These are phyloP conservation scores for Epichloe gansuensis DNA, from an alignment of 2,329 filamentous ascomycete genomes.

Conservation along the genomic window DNA sequence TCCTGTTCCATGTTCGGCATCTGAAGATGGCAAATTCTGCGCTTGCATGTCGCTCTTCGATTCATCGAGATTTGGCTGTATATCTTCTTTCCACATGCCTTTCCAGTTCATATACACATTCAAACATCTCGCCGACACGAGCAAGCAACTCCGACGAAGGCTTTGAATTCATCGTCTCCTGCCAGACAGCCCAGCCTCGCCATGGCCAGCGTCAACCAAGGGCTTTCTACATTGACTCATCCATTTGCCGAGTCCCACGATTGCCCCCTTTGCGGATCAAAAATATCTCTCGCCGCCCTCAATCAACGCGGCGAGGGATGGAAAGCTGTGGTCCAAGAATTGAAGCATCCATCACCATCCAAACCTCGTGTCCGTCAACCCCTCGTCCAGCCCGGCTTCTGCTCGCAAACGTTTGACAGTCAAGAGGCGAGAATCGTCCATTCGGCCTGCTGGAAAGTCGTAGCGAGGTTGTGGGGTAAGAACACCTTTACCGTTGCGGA, in stretches of 20 bases:
- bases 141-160: no score
- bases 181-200: not conserved
- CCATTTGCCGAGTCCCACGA: not conserved
- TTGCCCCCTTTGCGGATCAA: conserved; percentile 6
- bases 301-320: conserved; percentile 2
- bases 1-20: no score
- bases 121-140: no score
- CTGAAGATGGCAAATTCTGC: no score
- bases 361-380: not conserved
- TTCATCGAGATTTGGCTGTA: no score
- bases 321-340: conserved; percentile 4
- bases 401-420: not conserved
- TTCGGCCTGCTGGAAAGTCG: conserved; percentile 6
- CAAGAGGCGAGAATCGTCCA: conserved; percentile 5
- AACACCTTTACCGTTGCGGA: conserved; percentile 3
- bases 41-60: no score
- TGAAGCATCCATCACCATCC: conserved; percentile 3
- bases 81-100: no score
- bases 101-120: no score
- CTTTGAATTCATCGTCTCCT: not conserved
- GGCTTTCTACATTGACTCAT: not conserved
- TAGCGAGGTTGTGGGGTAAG: conserved; percentile 4
- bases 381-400: conserved; percentile 4
- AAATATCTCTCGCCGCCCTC: conserved; percentile 3
- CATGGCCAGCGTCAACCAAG: conserved; percentile 1